Base-by-base conservation (phyloP, 805 yeast genomes). In the Kodamaea restingae region DNA sequence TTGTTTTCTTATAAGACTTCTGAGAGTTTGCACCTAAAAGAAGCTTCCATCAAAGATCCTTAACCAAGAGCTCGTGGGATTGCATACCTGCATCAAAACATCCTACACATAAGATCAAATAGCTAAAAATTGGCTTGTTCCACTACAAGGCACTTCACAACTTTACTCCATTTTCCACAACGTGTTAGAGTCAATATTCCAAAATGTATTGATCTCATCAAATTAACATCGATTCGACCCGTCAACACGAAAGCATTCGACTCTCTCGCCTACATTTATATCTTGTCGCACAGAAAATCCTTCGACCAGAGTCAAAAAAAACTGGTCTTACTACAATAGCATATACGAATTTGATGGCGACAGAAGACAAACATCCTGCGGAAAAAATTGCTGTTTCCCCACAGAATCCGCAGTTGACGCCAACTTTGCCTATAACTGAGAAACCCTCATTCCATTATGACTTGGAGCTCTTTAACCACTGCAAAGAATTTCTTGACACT, bases 401-500 rank as follows among this genome's bases (percentile, higher is more conserved):
- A 12, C 17, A 5, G 15, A 15, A 14, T 9, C 15, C 10, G 15
- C 10, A 5, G 31, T 9, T 15, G 10, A 17, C 17, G 9, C 7
- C 8, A n/a, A 15, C 10, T 5, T 27, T 12, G 31, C 9, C 12
- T 25, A 9, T 18, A 10, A 44, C 39, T 21, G 50, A 43, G 30
- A 47, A 47, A 18, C 46, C 50, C 17, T 37, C 52, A 10, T 68
- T 68, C 47, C 55, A 55, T 36, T 68, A 65, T 45, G 72, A 68
- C 42, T 50, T 55, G 36, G 77, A 73, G 32, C 55, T 80, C 12
- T 70, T 81, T 32, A 68, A 70, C 17, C 64, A 79, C 17, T 78
- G 86, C 46, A 70, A 76, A 31, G 63, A 68, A 31, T 79, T 78
- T 49, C 58, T 88, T 4, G 65, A 63, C 35, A 67, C 70, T 12